Conservation (phyloP, 2,329 filamentous ascomycete species). For the Aureobasidium namibiae region DNA sequence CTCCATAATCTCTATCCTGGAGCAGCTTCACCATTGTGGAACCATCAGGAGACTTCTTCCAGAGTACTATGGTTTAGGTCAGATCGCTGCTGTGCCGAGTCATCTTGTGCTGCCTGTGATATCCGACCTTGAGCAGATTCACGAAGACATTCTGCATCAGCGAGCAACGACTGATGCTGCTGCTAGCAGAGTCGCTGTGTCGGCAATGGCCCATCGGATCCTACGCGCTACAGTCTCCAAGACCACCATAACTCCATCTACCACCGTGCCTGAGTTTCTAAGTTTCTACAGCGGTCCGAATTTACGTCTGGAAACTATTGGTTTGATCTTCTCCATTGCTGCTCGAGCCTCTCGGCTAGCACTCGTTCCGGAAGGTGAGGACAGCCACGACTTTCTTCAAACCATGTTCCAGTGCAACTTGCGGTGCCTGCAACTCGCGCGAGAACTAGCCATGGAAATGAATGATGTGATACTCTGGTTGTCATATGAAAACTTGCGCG, state of each 20-base stretch:
- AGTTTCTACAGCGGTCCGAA: conserved; percentile 16
- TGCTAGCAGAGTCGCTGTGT: neutral
- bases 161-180: neutral
- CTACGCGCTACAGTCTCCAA: neutral
- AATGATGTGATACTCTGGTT: conserved; percentile 16
- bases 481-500: conserved; percentile 10
- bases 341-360: conserved; percentile 13
- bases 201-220: neutral
- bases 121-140: neutral
- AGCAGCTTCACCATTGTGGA: neutral
- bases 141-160: neutral
- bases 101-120: neutral
- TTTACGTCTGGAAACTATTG: conserved; percentile 18
- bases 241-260: neutral
- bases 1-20: neutral
- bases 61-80: neutral
- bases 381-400: conserved; percentile 13
- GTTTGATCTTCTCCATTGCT: conserved; percentile 17
- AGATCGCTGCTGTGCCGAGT: neutral
- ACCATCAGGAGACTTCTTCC: neutral
- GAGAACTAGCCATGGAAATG: conserved; percentile 11
- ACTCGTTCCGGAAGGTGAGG: conserved; percentile 3
- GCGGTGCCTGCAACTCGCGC: conserved; percentile 12
- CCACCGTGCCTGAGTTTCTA: conserved; percentile 9
- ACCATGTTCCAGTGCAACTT: conserved; percentile 12